Evolutionary conservation across 495 filamentous ascomycete species (phyloP).

Genomic region (Beverwykella pulmonaria): DNA sequence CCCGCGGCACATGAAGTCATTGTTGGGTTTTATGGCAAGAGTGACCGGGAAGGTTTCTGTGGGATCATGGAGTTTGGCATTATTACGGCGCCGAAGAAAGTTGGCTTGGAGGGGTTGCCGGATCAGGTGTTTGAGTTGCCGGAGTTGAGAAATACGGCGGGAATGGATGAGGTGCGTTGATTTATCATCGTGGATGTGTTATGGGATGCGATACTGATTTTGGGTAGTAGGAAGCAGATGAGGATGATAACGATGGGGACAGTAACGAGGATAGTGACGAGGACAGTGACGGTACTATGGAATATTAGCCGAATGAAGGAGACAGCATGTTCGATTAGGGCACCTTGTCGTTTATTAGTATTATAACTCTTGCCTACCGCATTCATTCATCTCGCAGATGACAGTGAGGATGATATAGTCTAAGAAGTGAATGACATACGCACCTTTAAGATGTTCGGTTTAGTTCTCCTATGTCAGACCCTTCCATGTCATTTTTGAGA

Average conservation of each 20-base stretch:
- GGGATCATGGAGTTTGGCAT: slow-evolving; percentile 47
- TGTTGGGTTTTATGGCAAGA: slow-evolving; percentile 51
- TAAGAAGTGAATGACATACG: too few relatives aligned
- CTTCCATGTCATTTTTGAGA: too few relatives aligned
- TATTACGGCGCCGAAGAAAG: slow-evolving; percentile 46
- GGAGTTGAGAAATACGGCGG: slow-evolving; percentile 43
- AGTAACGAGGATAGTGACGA: background rate
- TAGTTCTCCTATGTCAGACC: too few relatives aligned
- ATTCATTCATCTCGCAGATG: too few relatives aligned
- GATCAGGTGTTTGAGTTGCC: slow-evolving; percentile 44
- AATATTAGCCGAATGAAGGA: too few relatives aligned
- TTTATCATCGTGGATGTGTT: background rate
- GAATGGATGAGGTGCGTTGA: slow-evolving; percentile 10
- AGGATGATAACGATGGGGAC: background rate
- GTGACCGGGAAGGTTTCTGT: slow-evolving; percentile 31
- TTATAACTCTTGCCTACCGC: too few relatives aligned
- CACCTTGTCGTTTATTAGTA: too few relatives aligned
- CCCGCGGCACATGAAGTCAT: slow-evolving; percentile 44
- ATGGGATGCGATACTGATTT: background rate
- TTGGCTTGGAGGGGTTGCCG: slow-evolving; percentile 46
- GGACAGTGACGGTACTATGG: too few relatives aligned
- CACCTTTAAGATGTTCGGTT: too few relatives aligned
- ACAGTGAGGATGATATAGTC: too few relatives aligned
- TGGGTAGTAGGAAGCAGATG: background rate
- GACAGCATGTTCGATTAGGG: too few relatives aligned